Conservation (phyloP, 2,329 filamentous ascomycete species). For the Penicillium rolfsii region DNA sequence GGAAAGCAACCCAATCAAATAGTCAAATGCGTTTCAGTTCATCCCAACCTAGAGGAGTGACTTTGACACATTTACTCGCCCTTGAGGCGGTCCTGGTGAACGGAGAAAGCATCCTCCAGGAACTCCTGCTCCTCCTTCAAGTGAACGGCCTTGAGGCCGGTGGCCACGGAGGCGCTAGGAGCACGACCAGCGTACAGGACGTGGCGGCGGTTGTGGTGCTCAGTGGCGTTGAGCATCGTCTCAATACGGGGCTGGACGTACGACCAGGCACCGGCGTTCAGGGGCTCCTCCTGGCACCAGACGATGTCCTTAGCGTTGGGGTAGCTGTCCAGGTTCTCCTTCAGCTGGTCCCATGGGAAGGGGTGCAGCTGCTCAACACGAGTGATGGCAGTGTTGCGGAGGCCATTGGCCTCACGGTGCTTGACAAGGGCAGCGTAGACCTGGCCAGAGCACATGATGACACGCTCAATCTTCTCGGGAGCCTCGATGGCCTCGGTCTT, state of each 20-base stretch:
- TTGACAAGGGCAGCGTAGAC: conserved; percentile 90
- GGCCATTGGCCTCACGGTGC: conserved; percentile 81
- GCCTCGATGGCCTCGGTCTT: conserved; percentile 69
- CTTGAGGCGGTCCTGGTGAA: conserved; percentile 69
- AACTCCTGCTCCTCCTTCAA: conserved; percentile 91
- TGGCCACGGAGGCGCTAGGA: conserved; percentile 91
- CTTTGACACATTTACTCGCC: conserved; percentile 55
- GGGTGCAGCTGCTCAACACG: conserved; percentile 97
- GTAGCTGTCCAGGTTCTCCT: conserved; percentile 95
- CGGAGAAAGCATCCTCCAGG: conserved; percentile 65
- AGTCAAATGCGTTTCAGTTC: conserved; percentile 9
- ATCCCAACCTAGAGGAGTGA: conserved; percentile 10
- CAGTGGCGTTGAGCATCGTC: conserved; percentile 89
- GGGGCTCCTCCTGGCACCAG: conserved; percentile 95
- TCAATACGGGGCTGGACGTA: conserved; percentile 98
- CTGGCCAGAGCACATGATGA: conserved; percentile 92
- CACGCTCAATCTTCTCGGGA: conserved; percentile 86
- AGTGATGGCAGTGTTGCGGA: conserved; percentile 90
- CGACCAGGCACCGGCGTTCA: conserved; percentile 96
- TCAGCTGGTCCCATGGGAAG: conserved; percentile 96
- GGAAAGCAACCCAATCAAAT: conserved; percentile 25
- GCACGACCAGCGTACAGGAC: conserved; percentile 96
- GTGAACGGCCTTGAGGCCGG: conserved; percentile 85
- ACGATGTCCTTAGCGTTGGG: conserved; percentile 97
- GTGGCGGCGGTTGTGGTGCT: conserved; percentile 89